Evolutionary conservation across 371 early-diverging fungal species (phyloP), one percentile per base, ranked within the genome.

Genomic region (Mortierella sp.): DNA sequence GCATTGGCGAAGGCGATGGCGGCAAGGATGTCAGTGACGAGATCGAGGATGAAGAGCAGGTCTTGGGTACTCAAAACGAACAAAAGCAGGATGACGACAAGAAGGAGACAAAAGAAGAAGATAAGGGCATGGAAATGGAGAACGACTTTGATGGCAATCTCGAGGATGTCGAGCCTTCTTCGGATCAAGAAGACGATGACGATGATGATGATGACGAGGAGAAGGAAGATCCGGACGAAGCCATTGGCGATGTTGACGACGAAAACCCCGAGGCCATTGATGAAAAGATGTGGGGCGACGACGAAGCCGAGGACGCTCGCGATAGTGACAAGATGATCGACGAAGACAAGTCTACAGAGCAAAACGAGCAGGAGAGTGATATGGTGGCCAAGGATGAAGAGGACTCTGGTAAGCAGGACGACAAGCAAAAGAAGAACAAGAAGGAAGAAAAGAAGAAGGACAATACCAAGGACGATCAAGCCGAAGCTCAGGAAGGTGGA

Each of bases 211-310:
- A 82, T 8, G 83, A 85, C 27, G 80, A 81, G 7, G 83, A 83
- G 17, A 88, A 85, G 31, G 89, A 89, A 39, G 91, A 93, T 12
- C 79, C 89, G 58, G 95, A 95, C 63, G 97, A 98, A 70, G 88
- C 95, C 67, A 90, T 97, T 80, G 97, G 96, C 24, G 91, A 96
- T 55, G 86, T 95, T 2, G 96, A 95, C 63, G 88, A 90, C 31
- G 89, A 94, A 63, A 90, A 94, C 58, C 94, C 94, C 1, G 92
- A 96, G 56, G 93, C 92, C 3, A 90, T 98, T 22, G 99, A 98
- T 68, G 96, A 98, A 65, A 95, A 96, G 85, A 88, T 98, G 88
- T 98, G 99, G 99, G 92, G 91, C 40, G 96, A 94, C 63, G 91
- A 95, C 28, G 91, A 93, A 37, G 86, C 86, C 19, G 90, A 91